These are phyloP conservation scores for Leccinum uliginosum DNA, from an alignment of 768 basidiomycete species.

Conservation along the genomic window DNA sequence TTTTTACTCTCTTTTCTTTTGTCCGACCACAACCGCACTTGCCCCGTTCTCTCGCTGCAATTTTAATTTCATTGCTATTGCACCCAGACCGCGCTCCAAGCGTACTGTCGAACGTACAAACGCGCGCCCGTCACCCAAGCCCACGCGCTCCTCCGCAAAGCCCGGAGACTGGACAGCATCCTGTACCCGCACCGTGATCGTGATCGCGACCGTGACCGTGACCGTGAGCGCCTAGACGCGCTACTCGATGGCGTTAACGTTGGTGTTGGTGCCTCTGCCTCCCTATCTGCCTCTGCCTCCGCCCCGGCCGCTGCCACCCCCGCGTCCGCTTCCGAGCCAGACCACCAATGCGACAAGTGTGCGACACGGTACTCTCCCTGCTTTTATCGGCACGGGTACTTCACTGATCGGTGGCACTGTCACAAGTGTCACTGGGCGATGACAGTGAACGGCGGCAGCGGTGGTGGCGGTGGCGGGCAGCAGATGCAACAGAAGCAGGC, in stretches of 20 bases:
- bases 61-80: background rate
- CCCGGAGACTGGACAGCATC: slow-evolving; percentile 73
- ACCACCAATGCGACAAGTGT: slow-evolving; percentile 54
- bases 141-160: slow-evolving; percentile 86
- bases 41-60: background rate
- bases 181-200: slow-evolving; percentile 41
- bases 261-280: background rate
- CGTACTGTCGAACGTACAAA: slow-evolving; percentile 84
- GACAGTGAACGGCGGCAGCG: slow-evolving; percentile 1
- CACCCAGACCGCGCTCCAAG: slow-evolving; percentile 79
- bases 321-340: slow-evolving; percentile 14
- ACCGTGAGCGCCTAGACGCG: background rate
- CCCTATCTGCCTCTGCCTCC: background rate
- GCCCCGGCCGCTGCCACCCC: background rate
- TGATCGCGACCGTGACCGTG: background rate
- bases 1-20: background rate
- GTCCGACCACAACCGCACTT: background rate
- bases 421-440: slow-evolving; percentile 41
- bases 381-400: slow-evolving; percentile 50
- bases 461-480: background rate
- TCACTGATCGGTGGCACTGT: slow-evolving; percentile 33
- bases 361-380: slow-evolving; percentile 68
- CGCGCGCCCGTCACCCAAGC: slow-evolving; percentile 66
- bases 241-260: background rate
- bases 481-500: background rate